These are phyloP conservation scores for Sphenostylis stenocarpa DNA, from an alignment of 306 rosid species.

Conservation along the genomic window DNA sequence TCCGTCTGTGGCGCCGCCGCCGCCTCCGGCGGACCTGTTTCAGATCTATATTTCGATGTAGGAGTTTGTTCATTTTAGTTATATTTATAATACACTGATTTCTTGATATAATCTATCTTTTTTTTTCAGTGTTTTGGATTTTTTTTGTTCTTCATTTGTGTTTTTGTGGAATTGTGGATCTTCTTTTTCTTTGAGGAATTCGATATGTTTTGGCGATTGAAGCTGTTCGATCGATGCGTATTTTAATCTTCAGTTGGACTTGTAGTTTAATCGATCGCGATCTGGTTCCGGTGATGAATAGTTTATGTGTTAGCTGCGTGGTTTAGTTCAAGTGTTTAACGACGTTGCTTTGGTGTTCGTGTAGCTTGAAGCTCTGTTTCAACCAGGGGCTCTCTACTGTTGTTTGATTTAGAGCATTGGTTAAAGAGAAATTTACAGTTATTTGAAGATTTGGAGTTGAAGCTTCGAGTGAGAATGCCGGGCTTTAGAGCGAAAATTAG, in stretches of 20 bases:
- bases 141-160: background rate
- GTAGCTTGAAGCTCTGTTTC: constrained; percentile 21
- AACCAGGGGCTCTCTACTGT: background rate
- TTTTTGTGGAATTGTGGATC: constrained; percentile 23
- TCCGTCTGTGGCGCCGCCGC: background rate
- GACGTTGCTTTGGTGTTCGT: background rate
- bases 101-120: background rate
- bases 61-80: background rate
- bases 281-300: constrained; percentile 3
- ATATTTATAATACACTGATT: background rate
- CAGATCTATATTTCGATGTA: constrained; percentile 30
- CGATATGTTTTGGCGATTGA: constrained; percentile 19
- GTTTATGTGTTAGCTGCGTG: background rate
- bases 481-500: constrained; percentile 64
- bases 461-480: constrained; percentile 40
- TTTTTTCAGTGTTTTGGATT: background rate
- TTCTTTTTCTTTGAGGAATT: background rate
- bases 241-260: constrained; percentile 18
- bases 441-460: constrained; percentile 24
- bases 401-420: background rate
- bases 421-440: constrained; percentile 1
- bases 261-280: background rate
- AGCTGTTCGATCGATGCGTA: constrained; percentile 2
- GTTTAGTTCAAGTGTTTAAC: background rate
- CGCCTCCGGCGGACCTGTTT: background rate